Evolutionary conservation across 495 filamentous ascomycete species (phyloP), one percentile per base, ranked within the genome.

Genomic region (Penicillium cinerascens): DNA sequence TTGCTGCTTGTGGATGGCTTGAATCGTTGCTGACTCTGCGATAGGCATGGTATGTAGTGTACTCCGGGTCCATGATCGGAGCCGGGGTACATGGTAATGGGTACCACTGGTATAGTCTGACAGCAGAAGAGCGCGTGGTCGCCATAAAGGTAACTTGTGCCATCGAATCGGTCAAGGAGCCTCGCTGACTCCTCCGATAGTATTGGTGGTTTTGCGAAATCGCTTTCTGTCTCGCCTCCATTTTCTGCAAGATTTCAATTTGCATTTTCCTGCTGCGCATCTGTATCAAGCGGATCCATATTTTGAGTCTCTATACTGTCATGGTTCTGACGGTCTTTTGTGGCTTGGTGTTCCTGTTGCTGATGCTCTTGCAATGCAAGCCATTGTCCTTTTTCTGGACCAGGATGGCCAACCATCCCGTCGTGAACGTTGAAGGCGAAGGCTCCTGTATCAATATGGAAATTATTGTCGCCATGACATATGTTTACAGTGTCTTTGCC

Each of bases 201-300:
- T 78, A 69, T 44, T 75, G 71, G 69, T 72, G 68, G 67, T 52
- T 77, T 13, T 74, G 73, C 42, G 70, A 76, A 51, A 66, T 70
- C 23, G 66, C 70, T 33, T 75, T 71, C 53, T 72, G 72, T 39
- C 65, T 78, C 42, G 60, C 74, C 7, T 71, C 69, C 6, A 64
- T 74, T 45, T 52, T 54, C 13, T 73, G 69, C 56, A 75, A 75
- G 46, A 60, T 76, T 27, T 77, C 75, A 27, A 59, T 77, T 36
- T 72, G 71, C 54, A 64, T 76, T 40, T 77, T 78, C 67, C 51
- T 78, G 3, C 51, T 78, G 64, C 71, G 76, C 40, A 75, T 78
- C 51, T 74, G 72, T 4, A 59, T 74, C 38, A 55, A 50, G 16
- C 51, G 51, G 1, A 6, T 57, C 27, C 74, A 76, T 40, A 70